phyloP scores from a whole-genome alignment of 345 rosid species.

The Salix arbutifolia region DNA sequence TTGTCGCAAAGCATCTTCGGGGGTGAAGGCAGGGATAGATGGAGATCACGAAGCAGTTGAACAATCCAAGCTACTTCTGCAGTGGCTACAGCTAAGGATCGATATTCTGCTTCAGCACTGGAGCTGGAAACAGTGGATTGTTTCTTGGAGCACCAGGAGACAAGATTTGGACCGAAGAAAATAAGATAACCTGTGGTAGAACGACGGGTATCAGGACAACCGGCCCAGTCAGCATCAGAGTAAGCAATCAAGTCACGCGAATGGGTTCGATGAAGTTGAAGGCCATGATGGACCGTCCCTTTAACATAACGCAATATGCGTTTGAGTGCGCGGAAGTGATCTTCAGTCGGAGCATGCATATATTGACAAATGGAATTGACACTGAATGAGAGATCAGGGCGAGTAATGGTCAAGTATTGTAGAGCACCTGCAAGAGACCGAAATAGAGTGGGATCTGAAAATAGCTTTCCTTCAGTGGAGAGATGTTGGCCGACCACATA shows the following conservation, averaged over 20 bases:
- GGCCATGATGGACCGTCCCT: background rate
- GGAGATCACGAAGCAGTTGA: background rate
- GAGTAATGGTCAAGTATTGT: background rate
- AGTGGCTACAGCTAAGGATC: background rate
- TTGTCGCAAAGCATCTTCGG: background rate
- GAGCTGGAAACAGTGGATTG: background rate
- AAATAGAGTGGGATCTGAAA: background rate
- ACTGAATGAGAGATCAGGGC: background rate
- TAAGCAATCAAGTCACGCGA: background rate
- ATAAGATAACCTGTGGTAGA: background rate
- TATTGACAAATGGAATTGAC: background rate
- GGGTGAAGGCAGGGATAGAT: background rate
- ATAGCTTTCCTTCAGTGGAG: background rate
- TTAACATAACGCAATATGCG: background rate
- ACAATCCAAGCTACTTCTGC: background rate
- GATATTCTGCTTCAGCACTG: background rate
- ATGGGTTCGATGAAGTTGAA: background rate
- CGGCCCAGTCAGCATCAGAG: background rate
- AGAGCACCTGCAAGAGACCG: background rate
- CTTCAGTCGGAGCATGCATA: background rate
- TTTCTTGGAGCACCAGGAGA: background rate
- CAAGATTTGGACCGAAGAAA: background rate
- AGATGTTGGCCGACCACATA: too few species aligned
- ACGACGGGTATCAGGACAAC: too few species aligned
- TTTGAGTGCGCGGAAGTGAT: background rate